Evolutionary conservation across 768 basidiomycete genomes (phyloP), one percentile per base, ranked within the genome.

Genomic region (Amanita fuliginea): DNA sequence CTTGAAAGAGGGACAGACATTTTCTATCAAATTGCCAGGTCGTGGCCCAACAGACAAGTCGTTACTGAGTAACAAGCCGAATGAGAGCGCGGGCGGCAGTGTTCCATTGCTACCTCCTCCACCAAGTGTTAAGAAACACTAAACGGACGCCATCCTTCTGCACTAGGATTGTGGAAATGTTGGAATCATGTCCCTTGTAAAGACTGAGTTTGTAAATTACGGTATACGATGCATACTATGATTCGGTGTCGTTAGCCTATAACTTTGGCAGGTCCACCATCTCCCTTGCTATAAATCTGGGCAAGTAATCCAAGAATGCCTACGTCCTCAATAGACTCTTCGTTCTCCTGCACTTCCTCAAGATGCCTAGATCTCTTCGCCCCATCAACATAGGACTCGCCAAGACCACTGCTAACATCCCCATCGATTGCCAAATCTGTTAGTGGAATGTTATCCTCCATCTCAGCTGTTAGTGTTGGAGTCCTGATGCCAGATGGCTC

Each of bases 1-100:
- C 34, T 67, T 97, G 56, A 96, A 95, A 63, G 90, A 92, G 56
- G 93, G 93, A 7, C 89, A 97, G 62, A 96, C 93, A 0, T 94
- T 97, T 64, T 83, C 85, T 4, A 95, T 97, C 55, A 70, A 78
- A 30, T 89, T 96, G 52, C 94, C 93, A 6, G 91, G 92, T n/a
- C 79, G 83, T 47, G 68, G 64, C 49, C 75, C 74, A 61, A 52
- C 65, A 14, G 54, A 64, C 5, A 65, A 64, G 30, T 47, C 46
- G 10, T 28, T 47, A 16, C 24, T 47, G 16, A 54, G 62, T 16
- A 60, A 65, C 5, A 72, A 60, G 54, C 57, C 78, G 32, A 56
- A 78, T 16, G 69, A 64, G 6, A 32, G 26, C 11, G 19, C 47
- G 6, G 28, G 37, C 18, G 54, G 53, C 8, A 57, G 58, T 21